These are phyloP conservation scores for Yamadazyma oceani DNA, from an alignment of 1,139 yeast species.

Conservation along the genomic window DNA sequence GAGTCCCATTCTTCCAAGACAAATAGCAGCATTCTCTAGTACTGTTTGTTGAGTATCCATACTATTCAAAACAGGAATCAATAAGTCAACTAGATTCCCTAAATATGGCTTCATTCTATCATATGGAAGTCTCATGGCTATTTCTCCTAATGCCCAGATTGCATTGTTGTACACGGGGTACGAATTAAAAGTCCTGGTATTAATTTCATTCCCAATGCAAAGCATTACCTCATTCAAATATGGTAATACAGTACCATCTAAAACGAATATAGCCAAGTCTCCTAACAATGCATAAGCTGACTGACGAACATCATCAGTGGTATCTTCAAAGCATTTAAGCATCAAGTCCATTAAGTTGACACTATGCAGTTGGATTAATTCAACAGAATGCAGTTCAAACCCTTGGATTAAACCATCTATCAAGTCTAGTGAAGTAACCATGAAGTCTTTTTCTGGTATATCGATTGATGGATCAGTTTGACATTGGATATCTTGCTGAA, in stretches of 20 bases:
- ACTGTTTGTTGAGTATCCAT: slow-evolving; percentile 62
- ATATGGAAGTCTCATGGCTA: slow-evolving; percentile 57
- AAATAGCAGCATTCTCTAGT: slow-evolving; percentile 86
- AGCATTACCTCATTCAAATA: slow-evolving; percentile 58
- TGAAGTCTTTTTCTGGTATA: slow-evolving; percentile 86
- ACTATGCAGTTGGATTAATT: slow-evolving; percentile 46
- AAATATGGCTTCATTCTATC: slow-evolving; percentile 60
- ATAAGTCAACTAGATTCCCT: slow-evolving; percentile 53
- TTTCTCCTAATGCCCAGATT: slow-evolving; percentile 91
- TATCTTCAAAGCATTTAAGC: slow-evolving; percentile 72
- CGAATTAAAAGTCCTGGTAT: slow-evolving; percentile 49
- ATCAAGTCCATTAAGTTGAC: slow-evolving; percentile 62
- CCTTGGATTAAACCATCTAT: slow-evolving; percentile 94
- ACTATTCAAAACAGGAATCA: slow-evolving; percentile 64
- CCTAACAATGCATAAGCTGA: slow-evolving; percentile 89
- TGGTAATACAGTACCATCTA: slow-evolving; percentile 55
- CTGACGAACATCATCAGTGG: slow-evolving; percentile 84
- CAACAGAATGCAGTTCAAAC: slow-evolving; percentile 61
- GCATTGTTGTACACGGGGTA: slow-evolving; percentile 82
- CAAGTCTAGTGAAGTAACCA: slow-evolving; percentile 84
- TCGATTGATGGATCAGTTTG: slow-evolving; percentile 67
- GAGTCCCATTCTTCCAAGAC: slow-evolving; percentile 86
- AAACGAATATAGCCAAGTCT: slow-evolving; percentile 71
- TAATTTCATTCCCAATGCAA: slow-evolving; percentile 67
- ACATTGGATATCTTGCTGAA: slow-evolving; percentile 65